Evolutionary conservation across 2,329 filamentous ascomycete genomes (phyloP).

Genomic region (Stachybotrys chlorohalonatus): DNA sequence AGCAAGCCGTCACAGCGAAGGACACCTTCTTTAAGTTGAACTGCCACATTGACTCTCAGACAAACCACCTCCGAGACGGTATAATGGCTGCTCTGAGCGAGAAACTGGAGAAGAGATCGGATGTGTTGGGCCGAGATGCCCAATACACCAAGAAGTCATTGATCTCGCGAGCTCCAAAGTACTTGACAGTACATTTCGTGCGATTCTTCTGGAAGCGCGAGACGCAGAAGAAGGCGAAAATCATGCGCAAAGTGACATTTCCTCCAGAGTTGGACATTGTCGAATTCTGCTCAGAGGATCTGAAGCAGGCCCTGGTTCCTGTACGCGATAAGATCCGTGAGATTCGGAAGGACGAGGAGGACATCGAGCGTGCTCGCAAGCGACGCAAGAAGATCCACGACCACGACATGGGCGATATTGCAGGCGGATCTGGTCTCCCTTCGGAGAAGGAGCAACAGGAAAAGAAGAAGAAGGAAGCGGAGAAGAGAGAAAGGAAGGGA

Average conservation of each 20-base stretch:
- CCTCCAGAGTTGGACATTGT: conserved; percentile 86
- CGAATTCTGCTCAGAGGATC: conserved; percentile 89
- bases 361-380: conserved; percentile 85
- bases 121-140: conserved; percentile 66
- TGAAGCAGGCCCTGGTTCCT: conserved; percentile 74
- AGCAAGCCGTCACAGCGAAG: conserved; percentile 56
- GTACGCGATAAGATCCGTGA: conserved; percentile 96
- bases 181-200: conserved; percentile 93
- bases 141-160: conserved; percentile 85
- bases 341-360: conserved; percentile 88
- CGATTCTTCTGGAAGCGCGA: conserved; percentile 97
- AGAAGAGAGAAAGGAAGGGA: conserved; percentile 30
- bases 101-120: conserved; percentile 83
- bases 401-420: conserved; percentile 33
- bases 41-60: conserved; percentile 83
- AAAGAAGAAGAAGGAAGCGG: conserved; percentile 37
- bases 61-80: conserved; percentile 86
- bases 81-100: conserved; percentile 75
- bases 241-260: conserved; percentile 97
- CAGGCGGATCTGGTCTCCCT: conserved; percentile 35
- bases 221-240: conserved; percentile 97
- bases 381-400: conserved; percentile 64
- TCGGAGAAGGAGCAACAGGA: conserved; percentile 45
- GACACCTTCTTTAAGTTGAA: conserved; percentile 88
- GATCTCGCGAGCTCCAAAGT: conserved; percentile 85